These are phyloP conservation scores for Alternaria conjuncta DNA, from an alignment of 2,329 filamentous ascomycete genomes.

Conservation along the genomic window DNA sequence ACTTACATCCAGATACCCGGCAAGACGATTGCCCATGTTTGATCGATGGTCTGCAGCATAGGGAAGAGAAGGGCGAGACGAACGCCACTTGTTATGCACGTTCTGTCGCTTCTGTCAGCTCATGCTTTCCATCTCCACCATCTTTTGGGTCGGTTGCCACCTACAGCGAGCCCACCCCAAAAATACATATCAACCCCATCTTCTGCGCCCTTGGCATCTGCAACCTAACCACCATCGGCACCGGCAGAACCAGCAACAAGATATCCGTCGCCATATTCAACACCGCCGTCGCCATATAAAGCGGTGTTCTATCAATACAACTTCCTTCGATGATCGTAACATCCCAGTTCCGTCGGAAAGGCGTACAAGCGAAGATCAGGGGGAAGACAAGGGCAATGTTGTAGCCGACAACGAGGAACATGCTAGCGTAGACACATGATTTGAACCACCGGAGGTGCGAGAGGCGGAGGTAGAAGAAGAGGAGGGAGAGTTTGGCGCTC, in stretches of 20 bases:
- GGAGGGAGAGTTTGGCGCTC: slow-evolving; percentile 28
- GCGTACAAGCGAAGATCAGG: slow-evolving; percentile 29
- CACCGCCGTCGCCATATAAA: slow-evolving; percentile 30
- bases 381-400: slow-evolving; percentile 27
- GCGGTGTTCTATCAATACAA: slow-evolving; percentile 24
- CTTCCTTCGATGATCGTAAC: slow-evolving; percentile 17
- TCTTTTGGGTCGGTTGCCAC: too few relatives aligned
- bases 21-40: slow-evolving; percentile 21
- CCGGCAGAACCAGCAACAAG: slow-evolving; percentile 21
- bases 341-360: slow-evolving; percentile 25
- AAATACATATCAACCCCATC: slow-evolving; percentile 24
- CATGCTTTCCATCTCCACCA: neutral
- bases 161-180: slow-evolving; percentile 25
- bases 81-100: slow-evolving; percentile 15
- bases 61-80: slow-evolving; percentile 11
- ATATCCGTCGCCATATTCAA: slow-evolving; percentile 29
- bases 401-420: slow-evolving; percentile 28
- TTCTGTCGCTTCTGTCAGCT: neutral
- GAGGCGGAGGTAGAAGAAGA: slow-evolving; percentile 25
- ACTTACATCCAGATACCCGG: slow-evolving; percentile 21
- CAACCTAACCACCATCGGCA: slow-evolving; percentile 26
- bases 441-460: slow-evolving; percentile 19
- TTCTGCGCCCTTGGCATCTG: slow-evolving; percentile 24
- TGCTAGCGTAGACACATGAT: slow-evolving; percentile 17
- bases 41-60: slow-evolving; percentile 15